These are phyloP conservation scores for Larix kaempferi DNA, from an alignment of 75 land plant species.

Conservation along the genomic window DNA sequence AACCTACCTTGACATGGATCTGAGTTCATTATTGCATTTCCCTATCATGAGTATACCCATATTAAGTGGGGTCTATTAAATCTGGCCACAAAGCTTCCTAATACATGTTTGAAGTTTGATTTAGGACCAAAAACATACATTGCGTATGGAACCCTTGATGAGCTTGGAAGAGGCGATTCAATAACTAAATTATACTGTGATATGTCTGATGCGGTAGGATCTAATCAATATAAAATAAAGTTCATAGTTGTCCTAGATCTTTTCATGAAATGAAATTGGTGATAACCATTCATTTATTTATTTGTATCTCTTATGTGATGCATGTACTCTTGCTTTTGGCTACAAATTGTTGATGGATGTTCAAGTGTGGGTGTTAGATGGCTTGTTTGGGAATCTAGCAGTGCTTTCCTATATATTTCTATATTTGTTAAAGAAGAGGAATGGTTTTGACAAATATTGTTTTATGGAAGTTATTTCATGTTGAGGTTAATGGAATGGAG, in stretches of 20 bases:
- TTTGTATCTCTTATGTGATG: not conserved
- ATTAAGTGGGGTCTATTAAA: constrained; percentile 73
- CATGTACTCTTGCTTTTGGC: not conserved
- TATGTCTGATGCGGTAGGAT: constrained; percentile 84
- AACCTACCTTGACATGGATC: constrained; percentile 83
- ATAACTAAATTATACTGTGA: constrained; percentile 96
- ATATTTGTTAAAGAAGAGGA: not conserved
- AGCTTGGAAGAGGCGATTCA: constrained; percentile 90
- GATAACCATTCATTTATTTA: not conserved
- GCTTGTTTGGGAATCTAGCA: not conserved
- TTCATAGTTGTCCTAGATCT: not conserved
- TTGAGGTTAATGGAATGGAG: not conserved
- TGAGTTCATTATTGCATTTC: constrained; percentile 72
- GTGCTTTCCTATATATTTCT: not conserved
- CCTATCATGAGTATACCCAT: constrained; percentile 81
- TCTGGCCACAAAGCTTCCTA: constrained; percentile 72
- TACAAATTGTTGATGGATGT: not conserved
- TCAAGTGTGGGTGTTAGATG: not conserved
- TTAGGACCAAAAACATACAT: constrained; percentile 91
- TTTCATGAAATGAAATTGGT: not conserved
- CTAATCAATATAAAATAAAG: not conserved
- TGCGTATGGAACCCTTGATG: constrained; percentile 78
- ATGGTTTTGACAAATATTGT: not conserved
- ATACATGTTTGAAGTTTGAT: constrained; percentile 60
- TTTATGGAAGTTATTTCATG: not conserved